Evolutionary conservation across 768 basidiomycete species (phyloP).

Genomic region (Panaeolus papilionaceus): DNA sequence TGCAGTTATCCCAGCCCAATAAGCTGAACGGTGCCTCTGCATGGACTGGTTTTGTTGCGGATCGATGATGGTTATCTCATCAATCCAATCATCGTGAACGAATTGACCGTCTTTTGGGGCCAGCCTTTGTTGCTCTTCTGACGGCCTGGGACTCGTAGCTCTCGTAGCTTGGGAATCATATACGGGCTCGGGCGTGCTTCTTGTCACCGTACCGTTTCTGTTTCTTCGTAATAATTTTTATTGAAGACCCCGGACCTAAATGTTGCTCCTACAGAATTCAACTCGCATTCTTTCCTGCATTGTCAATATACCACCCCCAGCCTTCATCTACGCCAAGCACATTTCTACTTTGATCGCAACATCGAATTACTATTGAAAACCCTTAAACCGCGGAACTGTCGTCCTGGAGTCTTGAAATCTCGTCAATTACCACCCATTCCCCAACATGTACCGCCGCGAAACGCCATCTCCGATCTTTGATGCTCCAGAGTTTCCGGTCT

Average conservation of each 20-base stretch:
- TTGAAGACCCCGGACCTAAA: background rate
- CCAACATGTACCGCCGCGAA: conserved; percentile 53
- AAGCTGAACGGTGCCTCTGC: no score
- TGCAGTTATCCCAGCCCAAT: no score
- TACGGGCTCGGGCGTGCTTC: conserved; percentile 25
- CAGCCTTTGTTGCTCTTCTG: conserved; percentile 32
- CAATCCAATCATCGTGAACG: background rate
- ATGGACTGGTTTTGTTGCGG: background rate
- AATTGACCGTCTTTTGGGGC: background rate
- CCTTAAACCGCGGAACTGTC: no score
- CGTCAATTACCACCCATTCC: background rate
- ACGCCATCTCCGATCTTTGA: conserved; percentile 65
- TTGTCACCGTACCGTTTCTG: conserved; percentile 40
- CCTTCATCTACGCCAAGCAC: background rate
- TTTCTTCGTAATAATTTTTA: conserved; percentile 13
- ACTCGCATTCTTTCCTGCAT: background rate
- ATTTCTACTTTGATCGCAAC: background rate
- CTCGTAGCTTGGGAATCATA: conserved; percentile 48
- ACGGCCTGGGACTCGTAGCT: conserved; percentile 44
- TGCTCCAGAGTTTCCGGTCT: conserved; percentile 63
- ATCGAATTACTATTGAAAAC: background rate
- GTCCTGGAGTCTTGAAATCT: no score
- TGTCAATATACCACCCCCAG: background rate
- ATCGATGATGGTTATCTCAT: conserved; percentile 1
- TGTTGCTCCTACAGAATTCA: background rate